Conservation (phyloP, 345 rosid genomes). For the Syzygium aromaticum region DNA sequence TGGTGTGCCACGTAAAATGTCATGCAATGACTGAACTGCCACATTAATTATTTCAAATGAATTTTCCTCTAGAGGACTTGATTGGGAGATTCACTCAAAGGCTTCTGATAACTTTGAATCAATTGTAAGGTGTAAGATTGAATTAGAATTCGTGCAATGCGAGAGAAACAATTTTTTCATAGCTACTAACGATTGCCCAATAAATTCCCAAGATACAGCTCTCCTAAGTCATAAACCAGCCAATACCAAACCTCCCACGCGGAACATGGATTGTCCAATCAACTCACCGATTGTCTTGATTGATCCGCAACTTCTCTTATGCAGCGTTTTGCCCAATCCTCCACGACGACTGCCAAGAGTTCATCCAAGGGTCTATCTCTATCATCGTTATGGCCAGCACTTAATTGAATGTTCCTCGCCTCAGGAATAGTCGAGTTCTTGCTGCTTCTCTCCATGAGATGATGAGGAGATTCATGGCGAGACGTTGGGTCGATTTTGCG, state of each 20-base stretch:
- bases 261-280: background rate
- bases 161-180: too few species aligned
- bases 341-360: background rate
- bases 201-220: background rate
- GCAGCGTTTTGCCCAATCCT: background rate
- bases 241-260: too few species aligned
- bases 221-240: background rate
- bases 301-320: background rate
- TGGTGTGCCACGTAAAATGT: background rate
- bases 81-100: background rate
- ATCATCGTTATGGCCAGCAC: background rate
- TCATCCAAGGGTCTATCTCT: background rate
- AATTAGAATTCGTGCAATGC: too few species aligned
- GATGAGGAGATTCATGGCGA: background rate
- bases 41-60: background rate
- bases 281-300: background rate
- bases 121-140: too few species aligned
- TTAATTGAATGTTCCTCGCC: background rate
- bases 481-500: background rate
- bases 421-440: background rate
- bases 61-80: rapidly evolving
- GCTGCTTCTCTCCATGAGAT: background rate
- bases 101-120: background rate
- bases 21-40: background rate
- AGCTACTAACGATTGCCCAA: background rate